These are phyloP conservation scores for Seminavis robusta DNA, from an alignment of 108 stramenopile genomes.

Conservation along the genomic window DNA sequence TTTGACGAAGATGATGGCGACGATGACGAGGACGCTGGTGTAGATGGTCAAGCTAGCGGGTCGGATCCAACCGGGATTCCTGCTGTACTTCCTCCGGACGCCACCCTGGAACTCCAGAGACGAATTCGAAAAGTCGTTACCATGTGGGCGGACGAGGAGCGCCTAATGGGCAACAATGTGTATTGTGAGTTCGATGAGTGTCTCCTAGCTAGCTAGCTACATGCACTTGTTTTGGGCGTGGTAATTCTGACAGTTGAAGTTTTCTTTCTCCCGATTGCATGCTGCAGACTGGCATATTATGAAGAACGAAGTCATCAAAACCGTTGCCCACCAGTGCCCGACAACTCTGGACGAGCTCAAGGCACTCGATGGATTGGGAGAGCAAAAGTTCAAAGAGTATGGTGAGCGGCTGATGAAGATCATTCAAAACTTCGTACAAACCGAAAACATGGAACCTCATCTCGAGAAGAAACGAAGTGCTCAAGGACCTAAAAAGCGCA, in stretches of 20 bases:
- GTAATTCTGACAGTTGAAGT: not conserved
- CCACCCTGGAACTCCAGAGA: constrained; percentile 43
- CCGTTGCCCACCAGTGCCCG: constrained; percentile 64
- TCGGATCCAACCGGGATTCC: not conserved
- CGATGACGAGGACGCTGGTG: constrained; percentile 17
- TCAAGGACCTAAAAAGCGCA: no score
- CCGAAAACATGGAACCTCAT: constrained; percentile 43
- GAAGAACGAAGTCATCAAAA: constrained; percentile 49
- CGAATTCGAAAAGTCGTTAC: constrained; percentile 62
- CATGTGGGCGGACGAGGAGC: constrained; percentile 84
- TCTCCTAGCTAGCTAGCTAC: no score
- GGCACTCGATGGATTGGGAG: constrained; percentile 54
- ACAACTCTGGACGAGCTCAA: constrained; percentile 68
- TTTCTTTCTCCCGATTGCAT: not conserved
- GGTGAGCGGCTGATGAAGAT: constrained; percentile 70
- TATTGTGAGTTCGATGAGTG: constrained; percentile 63
- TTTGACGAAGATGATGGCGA: constrained; percentile 19
- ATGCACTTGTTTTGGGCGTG: no score
- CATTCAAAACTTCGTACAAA: constrained; percentile 61
- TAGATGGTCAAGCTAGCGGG: not conserved
- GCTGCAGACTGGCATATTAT: constrained; percentile 82
- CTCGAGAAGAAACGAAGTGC: constrained; percentile 20
- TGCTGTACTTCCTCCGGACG: constrained; percentile 46
- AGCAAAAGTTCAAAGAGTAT: constrained; percentile 74
- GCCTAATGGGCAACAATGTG: constrained; percentile 62